Conservation (phyloP, 2,329 filamentous ascomycete genomes). For the Aspergillus pseudoviridinutans region DNA sequence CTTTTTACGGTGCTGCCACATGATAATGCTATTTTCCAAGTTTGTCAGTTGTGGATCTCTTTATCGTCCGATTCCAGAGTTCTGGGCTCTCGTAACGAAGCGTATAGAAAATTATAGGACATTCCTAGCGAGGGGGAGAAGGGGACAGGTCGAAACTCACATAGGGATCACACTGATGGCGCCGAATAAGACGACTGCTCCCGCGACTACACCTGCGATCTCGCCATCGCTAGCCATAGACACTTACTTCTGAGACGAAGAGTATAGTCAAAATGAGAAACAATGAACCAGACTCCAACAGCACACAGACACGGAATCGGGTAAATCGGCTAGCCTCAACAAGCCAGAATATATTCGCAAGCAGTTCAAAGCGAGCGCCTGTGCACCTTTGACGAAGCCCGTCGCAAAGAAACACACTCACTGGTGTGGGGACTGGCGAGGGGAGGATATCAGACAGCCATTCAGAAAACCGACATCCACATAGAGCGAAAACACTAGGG, state of each 20-base stretch:
- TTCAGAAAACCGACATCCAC: neutral
- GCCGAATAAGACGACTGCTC: constrained; percentile 25
- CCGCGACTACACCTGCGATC: constrained; percentile 28
- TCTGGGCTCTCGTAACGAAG: neutral
- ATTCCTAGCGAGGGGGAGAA: constrained; percentile 7
- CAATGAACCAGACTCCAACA: neutral
- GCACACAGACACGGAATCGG: constrained; percentile 5
- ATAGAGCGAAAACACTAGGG: neutral
- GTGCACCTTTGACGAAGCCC: neutral
- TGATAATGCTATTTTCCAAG: constrained; percentile 17
- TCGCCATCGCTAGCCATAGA: constrained; percentile 21
- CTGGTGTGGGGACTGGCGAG: neutral
- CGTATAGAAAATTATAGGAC: constrained; percentile 14
- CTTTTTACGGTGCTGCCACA: constrained; percentile 20
- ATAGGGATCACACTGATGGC: constrained; percentile 28
- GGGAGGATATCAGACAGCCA: too few species aligned
- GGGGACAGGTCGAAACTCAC: constrained; percentile 19
- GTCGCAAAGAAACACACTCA: neutral
- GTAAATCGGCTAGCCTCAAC: constrained; percentile 11
- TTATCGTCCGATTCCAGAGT: neutral
- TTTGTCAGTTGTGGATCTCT: neutral
- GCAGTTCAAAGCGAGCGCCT: neutral
- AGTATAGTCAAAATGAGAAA: constrained; percentile 1
- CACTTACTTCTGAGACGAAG: constrained; percentile 3
- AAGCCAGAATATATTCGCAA: neutral